Evolutionary conservation across 352 stramenopile species (phyloP), one percentile per base, ranked within the genome.

Genomic region (Phytophthora citricola): DNA sequence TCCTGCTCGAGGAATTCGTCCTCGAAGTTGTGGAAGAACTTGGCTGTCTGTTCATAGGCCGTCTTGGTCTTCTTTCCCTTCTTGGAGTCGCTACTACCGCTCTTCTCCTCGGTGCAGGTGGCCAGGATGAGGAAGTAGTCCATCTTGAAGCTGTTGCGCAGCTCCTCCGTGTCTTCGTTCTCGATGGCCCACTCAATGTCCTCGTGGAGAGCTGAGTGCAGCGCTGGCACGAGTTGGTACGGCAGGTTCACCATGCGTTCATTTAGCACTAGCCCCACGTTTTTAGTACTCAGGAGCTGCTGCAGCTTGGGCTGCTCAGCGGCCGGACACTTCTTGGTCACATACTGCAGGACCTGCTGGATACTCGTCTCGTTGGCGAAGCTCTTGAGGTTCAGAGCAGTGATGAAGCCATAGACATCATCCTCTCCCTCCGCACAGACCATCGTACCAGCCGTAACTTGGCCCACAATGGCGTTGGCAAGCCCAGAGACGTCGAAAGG

Each of bases 371-470:
- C 75, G 9, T 79, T 51, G 20, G 63, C 56, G 58, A 90, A 90
- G 7, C 74, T 72, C 49, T 75, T 68, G 5, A 96, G 70, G 20
- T 85, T 90, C 4, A 96, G 69, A 27, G 83, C 81, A 49, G 88
- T 96, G 68, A 93, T 86, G 64, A 96, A 94, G n/a, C 86, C 88
- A 67, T 94, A 96, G 5, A 90, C 83, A 54, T 94, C 88, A 29
- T 83, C 73, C 54, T 96, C 86, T 14, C 82, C 86, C 27, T 94
- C 86, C 22, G 79, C 83, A 50, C 86, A 93, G 27, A 94, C 82
- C 83, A 94, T 94, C 17, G 88, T 94, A 22, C 88, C 88, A 1
- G 73, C 78, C 6, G 76, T 77, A 29, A 91, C 85, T 67, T 96
- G 88, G 52, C 67, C 71, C 38, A 96, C 83, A 46, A 96, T 77